Conservation (phyloP, 306 rosid genomes). For the Notholithocarpus densiflorus region DNA sequence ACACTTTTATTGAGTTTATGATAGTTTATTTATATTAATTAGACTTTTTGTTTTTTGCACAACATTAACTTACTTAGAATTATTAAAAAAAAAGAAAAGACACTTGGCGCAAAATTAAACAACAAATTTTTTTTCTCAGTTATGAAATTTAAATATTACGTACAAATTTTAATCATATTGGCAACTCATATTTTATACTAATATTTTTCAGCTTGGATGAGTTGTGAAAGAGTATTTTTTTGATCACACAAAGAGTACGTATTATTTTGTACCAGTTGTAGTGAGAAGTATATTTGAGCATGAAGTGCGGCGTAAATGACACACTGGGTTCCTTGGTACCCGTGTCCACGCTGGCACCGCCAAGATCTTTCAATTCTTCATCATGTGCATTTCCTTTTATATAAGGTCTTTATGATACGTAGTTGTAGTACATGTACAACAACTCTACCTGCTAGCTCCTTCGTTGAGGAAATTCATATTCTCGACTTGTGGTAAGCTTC, state of each 20-base stretch:
- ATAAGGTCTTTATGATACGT: background rate
- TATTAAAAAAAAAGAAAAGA: no score
- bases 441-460: background rate
- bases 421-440: background rate
- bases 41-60: no score
- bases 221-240: conserved; percentile 1
- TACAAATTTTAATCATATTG: background rate
- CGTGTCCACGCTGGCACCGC: conserved; percentile 7
- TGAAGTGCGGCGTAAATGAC: conserved; percentile 32
- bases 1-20: no score
- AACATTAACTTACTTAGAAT: no score
- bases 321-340: conserved; percentile 15
- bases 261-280: background rate
- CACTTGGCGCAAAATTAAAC: no score
- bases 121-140: no score
- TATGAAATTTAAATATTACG: no score
- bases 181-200: background rate
- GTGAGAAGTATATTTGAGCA: conserved; percentile 5
- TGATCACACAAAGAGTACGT: background rate
- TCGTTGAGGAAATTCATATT: background rate
- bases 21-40: no score
- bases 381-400: background rate
- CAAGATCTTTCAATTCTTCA: background rate
- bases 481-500: background rate
- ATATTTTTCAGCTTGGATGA: background rate